Evolutionary conservation across 495 filamentous ascomycete species (phyloP), one percentile per base, ranked within the genome.

Genomic region (Aspergillus incahuasiensis): DNA sequence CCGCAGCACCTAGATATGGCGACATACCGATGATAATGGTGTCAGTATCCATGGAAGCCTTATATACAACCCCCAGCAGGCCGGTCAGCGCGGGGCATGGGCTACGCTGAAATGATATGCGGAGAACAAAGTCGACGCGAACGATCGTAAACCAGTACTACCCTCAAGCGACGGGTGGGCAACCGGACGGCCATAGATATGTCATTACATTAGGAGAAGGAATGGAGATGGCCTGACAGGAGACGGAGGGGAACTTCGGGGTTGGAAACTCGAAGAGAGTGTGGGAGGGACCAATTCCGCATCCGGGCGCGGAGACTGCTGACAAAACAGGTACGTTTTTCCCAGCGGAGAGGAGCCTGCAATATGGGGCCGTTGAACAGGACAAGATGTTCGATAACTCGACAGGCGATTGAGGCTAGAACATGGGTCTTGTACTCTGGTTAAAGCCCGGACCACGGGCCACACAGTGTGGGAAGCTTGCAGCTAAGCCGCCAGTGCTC

Each of bases 11-110:
- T 18, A 34, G 47, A 16, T 56, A 64, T 59, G 59, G 55, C 54
- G 55, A 69, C 72, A 57, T 75, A 76, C 75, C 75, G 66, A 78
- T 66, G 62, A 78, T 74, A 55, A 78, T 67, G 55, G 75, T 76
- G 60, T 78, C 71, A 59, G 62, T 71, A 50, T 78, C 71, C 73
- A 76, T 74, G 63, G 61, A 63, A 62, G 68, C 61, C 65, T 56
- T 42, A 52, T 52, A 52, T 42, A 52, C 50, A 32, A 60, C 62
- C 63, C 68, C 68, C 62, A 48, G 61, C 43, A 43, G 54, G 53
- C 58, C 63, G 60, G 58, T 54, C 61, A 63, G 60, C 61, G 56
- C 63, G 68, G 68, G 60, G 68, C 73, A 77, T 77, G 59, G 58
- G 13, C 48, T 40, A 38, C 48, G 34, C 34, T 19, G 48, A 50